Evolutionary conservation across 306 rosid species (phyloP), one percentile per base, ranked within the genome.

Genomic region (Mimosa bimucronata): DNA sequence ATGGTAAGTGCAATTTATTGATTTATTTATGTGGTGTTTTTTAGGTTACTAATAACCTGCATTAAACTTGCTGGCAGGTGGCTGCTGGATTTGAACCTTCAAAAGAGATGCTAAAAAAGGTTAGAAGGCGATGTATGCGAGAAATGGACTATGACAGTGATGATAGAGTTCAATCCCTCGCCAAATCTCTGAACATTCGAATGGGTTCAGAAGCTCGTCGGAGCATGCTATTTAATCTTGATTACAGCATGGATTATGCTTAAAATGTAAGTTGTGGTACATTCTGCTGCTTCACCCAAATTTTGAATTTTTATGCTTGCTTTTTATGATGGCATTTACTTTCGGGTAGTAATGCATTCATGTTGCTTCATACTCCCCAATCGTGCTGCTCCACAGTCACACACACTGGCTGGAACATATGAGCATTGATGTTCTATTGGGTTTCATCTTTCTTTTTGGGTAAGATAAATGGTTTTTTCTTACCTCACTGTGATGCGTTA

Each of bases 11-110:
- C 46, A 14, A 5, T 77, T 66, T 18, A 13, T 37, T 72, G 69
- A 44, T 29, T 23, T 38, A 26, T 68, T 64, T 11, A 23, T 69
- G 34, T 69, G 30, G 53, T 23, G 46, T 37, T 71, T 29, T 40
- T 45, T 23, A 25, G 76, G 73, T 75, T 72, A 77, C 75, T 83
- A 23, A 80, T 68, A 29, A 66, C 69, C 14, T 68, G 4, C 44
- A 57, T 75, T 34, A 80, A 88, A 64, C 46, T 29, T 76, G 13
- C 65, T 85, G 85, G 75, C 87, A 96, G 98, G 83, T 73, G 25
- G 83, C 82, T 74, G 94, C 94, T 66, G 97, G 98, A 46, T 96
- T 89, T 80, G 88, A 84, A 55, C 99, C 99, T 8, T 48, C 89
- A 40, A 91, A 73, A 83, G 97, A 85, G 78, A 79, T 73, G 4